Conservation (phyloP, 805 yeast species). For the Saccharomycopsis malanga region DNA sequence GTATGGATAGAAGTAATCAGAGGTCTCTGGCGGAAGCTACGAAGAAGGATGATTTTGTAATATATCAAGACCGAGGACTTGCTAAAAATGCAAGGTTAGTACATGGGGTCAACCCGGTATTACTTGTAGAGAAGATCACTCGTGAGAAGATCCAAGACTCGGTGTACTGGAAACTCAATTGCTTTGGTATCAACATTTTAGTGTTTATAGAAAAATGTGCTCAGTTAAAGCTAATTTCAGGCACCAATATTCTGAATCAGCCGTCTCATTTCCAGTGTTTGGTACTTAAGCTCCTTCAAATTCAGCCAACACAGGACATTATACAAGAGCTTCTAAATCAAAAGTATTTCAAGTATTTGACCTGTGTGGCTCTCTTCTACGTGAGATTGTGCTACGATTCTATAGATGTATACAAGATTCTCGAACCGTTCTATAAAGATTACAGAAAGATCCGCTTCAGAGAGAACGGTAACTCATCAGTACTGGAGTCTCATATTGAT, state of each 20-base stretch:
- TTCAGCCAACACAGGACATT: constrained; percentile 60
- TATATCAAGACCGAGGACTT: constrained; percentile 31
- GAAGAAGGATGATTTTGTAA: constrained; percentile 5
- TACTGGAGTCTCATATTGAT: constrained; percentile 54
- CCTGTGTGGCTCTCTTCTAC: constrained; percentile 64
- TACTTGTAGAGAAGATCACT: constrained; percentile 51
- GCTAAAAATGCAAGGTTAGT: constrained; percentile 26
- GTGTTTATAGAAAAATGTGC: constrained; percentile 35
- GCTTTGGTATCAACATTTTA: constrained; percentile 39
- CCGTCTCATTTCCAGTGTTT: constrained; percentile 76
- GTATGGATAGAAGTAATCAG: too few species aligned
- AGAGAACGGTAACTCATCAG: constrained; percentile 31
- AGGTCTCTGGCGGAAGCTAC: too few species aligned
- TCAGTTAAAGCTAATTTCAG: constrained; percentile 46
- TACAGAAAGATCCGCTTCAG: constrained; percentile 54
- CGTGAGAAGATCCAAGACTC: constrained; percentile 51
- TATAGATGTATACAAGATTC: constrained; percentile 38
- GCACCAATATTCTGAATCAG: constrained; percentile 42
- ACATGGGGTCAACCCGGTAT: constrained; percentile 42
- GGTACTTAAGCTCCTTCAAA: constrained; percentile 65
- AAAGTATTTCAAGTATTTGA: constrained; percentile 67
- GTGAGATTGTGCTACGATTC: constrained; percentile 38
- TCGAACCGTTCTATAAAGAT: constrained; percentile 57
- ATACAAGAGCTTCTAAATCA: constrained; percentile 50
- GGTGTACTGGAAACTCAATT: constrained; percentile 50